phyloP scores from a whole-genome alignment of 345 rosid species.

The Brassica incana region DNA sequence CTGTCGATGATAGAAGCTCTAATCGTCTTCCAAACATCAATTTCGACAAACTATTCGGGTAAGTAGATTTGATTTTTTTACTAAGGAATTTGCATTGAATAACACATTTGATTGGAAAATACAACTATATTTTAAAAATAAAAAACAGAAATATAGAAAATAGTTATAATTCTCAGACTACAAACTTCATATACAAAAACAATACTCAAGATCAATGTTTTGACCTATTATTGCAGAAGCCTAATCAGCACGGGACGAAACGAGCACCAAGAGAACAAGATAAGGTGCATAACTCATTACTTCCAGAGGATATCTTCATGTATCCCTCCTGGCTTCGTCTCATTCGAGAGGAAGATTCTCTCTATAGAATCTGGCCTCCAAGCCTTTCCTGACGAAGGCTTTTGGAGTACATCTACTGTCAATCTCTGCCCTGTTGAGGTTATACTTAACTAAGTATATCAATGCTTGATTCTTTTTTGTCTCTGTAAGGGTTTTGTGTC shows the following conservation, averaged over 20 bases:
- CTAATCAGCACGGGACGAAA: conserved; percentile 44
- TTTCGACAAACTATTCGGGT: conserved; percentile 75
- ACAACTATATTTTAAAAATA: too few species aligned
- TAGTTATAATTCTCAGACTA: conserved; percentile 21
- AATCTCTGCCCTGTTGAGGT: conserved; percentile 74
- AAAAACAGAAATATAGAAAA: too few species aligned
- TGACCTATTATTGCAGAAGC: conserved; percentile 47
- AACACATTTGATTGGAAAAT: too few species aligned
- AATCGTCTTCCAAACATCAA: conserved; percentile 70
- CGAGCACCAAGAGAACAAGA: conserved; percentile 59
- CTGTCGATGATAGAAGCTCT: conserved; percentile 46
- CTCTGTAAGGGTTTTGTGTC: neutral
- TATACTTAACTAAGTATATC: conserved; percentile 6
- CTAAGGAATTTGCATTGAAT: too few species aligned
- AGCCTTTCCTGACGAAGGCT: conserved; percentile 49
- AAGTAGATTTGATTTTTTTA: neutral
- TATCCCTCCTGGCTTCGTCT: conserved; percentile 66
- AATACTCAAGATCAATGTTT: conserved; percentile 7
- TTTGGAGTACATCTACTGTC: conserved; percentile 62
- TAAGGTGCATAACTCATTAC: conserved; percentile 70
- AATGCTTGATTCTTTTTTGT: neutral
- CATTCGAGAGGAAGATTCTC: conserved; percentile 82
- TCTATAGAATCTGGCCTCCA: conserved; percentile 30
- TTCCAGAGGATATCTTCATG: conserved; percentile 63
- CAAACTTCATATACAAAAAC: neutral